phyloP scores from a whole-genome alignment of 2,329 filamentous ascomycete genomes.

The Sarocladium oryzae region DNA sequence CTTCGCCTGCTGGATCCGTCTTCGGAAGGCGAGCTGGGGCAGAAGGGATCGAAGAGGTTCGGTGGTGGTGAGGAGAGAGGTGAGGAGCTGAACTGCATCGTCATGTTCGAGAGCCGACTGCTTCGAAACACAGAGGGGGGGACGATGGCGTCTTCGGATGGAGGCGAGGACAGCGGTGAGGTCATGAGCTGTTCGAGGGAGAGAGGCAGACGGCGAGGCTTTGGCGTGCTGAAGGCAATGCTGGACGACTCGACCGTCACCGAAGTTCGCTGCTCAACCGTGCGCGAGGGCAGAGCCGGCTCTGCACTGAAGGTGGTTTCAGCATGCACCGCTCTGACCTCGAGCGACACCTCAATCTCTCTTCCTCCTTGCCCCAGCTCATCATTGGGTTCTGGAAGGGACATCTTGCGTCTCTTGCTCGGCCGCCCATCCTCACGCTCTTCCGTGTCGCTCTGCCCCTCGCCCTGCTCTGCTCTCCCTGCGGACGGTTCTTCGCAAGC shows the following conservation, averaged over 20 bases:
- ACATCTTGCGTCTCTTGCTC: conserved; percentile 28
- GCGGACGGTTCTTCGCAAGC: conserved; percentile 18
- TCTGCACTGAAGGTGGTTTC: background rate
- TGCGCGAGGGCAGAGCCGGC: background rate
- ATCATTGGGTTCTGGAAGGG: conserved; percentile 13
- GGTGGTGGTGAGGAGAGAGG: conserved; percentile 52
- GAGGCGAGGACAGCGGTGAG: conserved; percentile 33
- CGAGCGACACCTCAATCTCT: background rate
- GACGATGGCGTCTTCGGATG: conserved; percentile 23
- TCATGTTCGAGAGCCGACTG: conserved; percentile 17
- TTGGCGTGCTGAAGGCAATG: conserved; percentile 13
- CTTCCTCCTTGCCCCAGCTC: background rate
- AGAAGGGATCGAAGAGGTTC: conserved; percentile 44
- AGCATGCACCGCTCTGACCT: background rate
- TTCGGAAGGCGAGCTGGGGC: conserved; percentile 28
- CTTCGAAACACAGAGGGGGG: conserved; percentile 11
- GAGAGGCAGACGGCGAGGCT: conserved; percentile 10
- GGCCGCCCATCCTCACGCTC: conserved; percentile 16
- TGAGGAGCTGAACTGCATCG: conserved; percentile 36
- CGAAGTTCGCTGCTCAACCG: background rate
- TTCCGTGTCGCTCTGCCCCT: conserved; percentile 12
- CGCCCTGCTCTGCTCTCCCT: conserved; percentile 19
- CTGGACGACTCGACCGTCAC: background rate
- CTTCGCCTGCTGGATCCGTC: conserved; percentile 27
- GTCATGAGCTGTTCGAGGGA: conserved; percentile 18